Evolutionary conservation across 1,284 basidiomycete species (phyloP).

Genomic region (Tylopilus sp.): DNA sequence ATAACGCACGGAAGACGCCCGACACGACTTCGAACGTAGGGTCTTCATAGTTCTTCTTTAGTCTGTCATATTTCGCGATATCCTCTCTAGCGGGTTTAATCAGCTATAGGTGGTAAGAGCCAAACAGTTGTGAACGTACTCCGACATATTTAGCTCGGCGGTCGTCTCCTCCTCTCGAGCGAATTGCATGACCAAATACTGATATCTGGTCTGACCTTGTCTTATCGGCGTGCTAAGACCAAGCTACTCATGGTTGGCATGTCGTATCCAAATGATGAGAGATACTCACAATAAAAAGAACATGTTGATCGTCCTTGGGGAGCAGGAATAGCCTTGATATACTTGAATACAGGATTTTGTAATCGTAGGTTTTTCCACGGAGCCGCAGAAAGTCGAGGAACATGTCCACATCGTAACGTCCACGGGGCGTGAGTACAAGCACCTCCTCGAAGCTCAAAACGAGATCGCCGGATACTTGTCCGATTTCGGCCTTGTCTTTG

Average conservation of each 20-base stretch:
- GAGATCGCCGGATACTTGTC: constrained; percentile 86
- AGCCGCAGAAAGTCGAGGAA: constrained; percentile 91
- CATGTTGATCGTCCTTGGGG: constrained; percentile 95
- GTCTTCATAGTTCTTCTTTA: constrained; percentile 89
- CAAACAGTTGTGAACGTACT: constrained; percentile 50
- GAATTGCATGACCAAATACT: constrained; percentile 97
- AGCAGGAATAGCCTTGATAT: constrained; percentile 90
- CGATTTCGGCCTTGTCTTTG: constrained; percentile 96
- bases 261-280: not conserved
- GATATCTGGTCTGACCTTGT: constrained; percentile 97
- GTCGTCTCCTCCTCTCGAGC: constrained; percentile 96
- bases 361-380: constrained; percentile 98
- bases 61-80: constrained; percentile 69
- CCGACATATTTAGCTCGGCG: constrained; percentile 88
- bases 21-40: constrained; percentile 96
- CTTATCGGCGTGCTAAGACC: constrained; percentile 89
- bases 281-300: constrained; percentile 81
- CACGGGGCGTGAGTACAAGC: constrained; percentile 93
- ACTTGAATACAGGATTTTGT: constrained; percentile 91
- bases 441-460: constrained; percentile 96
- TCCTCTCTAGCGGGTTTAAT: constrained; percentile 52
- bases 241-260: constrained; percentile 46
- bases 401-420: constrained; percentile 97
- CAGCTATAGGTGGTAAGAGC: not conserved
- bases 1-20: constrained; percentile 87